Base-by-base conservation (phyloP, 441 rosid genomes). In the Biscutella laevigata region DNA sequence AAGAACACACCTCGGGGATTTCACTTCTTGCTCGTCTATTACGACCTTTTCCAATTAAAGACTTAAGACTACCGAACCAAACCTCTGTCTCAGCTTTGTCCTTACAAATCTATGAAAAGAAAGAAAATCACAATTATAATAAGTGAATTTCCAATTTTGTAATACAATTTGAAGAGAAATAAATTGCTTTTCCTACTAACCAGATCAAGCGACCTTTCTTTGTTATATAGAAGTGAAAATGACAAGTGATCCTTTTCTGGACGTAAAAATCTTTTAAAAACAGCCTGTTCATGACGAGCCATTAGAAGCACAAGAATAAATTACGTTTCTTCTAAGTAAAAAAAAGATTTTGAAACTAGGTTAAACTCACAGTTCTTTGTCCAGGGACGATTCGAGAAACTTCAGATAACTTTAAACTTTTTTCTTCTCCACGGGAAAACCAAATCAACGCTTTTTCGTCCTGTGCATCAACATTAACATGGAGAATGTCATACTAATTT, bases 71-170 rank as follows among this genome's bases (percentile, higher is more conserved):
- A 11, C 79, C 81, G 53, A 90, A 74, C 97, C 97, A 90, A 49
- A 81, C 80, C 76, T 84, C 89, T 9, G 82, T 74, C 77, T 90
- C 97, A 63, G 75, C 80, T 68, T 82, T 82, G 62, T 90, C 95
- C 67, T 90, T 90, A 82, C 95, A 90, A 61, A 90, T 86, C 95
- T 91, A 62, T n/a, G n/a, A n/a, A n/a, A n/a, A n/a, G n/a, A n/a
- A n/a, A n/a, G n/a, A n/a, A n/a, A n/a, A n/a, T n/a, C n/a, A n/a
- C n/a, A n/a, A n/a, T n/a, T n/a, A n/a, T n/a, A n/a, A 5, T 45
- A 36, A 32, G 28, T 58, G n/a, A 29, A 2, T 26, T 26, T 48
- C 26, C 1, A 22, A 2, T 28, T 42, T 4, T 45, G 13, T 12
- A 52, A 16, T 17, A 10, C 2, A 48, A 59, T 7, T 27, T 27